A percentile compares a stretch with the other conserved stretches of the same genome.
Conservation (phyloP, 1,284 basidiomycete species). For the Moniliophthora roreri region DNA sequence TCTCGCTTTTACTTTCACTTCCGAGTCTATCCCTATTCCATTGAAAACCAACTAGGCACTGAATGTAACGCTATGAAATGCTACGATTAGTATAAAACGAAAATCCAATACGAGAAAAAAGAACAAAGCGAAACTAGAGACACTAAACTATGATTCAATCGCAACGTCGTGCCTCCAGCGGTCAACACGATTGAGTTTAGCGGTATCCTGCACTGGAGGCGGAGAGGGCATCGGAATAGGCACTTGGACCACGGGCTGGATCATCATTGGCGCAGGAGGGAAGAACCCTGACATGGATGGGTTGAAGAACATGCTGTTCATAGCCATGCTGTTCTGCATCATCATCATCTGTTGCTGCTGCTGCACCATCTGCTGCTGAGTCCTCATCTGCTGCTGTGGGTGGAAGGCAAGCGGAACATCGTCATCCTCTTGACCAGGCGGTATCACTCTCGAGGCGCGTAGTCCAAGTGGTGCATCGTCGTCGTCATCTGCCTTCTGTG, state of each 20-base stretch:
- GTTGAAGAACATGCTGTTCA: slow-evolving; percentile 63
- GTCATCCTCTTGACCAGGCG: slow-evolving; percentile 51
- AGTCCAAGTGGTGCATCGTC: slow-evolving; percentile 69
- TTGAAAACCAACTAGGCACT: no score
- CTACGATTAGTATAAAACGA: not conserved
- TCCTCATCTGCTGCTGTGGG: slow-evolving; percentile 71
- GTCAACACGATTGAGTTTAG: slow-evolving; percentile 71
- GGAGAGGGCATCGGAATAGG: slow-evolving; percentile 56
- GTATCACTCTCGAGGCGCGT: slow-evolving; percentile 48
- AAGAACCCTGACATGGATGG: slow-evolving; percentile 67
- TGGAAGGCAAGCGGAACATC: slow-evolving; percentile 70
- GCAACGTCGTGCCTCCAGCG: slow-evolving; percentile 77
- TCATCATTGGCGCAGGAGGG: slow-evolving; percentile 53
- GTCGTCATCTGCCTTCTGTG: slow-evolving; percentile 54
- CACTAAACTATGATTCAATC: slow-evolving; percentile 52
- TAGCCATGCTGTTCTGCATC: slow-evolving; percentile 65
- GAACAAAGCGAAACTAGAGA: slow-evolving; percentile 5
- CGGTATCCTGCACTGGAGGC: slow-evolving; percentile 59
- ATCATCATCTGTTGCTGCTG: slow-evolving; percentile 62
- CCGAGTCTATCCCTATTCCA: no score
- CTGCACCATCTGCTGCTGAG: slow-evolving; percentile 52
- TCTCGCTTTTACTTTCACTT: no score
- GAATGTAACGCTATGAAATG: slow-evolving; percentile 3
- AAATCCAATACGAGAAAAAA: slow-evolving; percentile 2
- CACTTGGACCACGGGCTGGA: slow-evolving; percentile 53